Evolutionary conservation across 495 filamentous ascomycete genomes (phyloP).

Genomic region (Lichina pygmaea): DNA sequence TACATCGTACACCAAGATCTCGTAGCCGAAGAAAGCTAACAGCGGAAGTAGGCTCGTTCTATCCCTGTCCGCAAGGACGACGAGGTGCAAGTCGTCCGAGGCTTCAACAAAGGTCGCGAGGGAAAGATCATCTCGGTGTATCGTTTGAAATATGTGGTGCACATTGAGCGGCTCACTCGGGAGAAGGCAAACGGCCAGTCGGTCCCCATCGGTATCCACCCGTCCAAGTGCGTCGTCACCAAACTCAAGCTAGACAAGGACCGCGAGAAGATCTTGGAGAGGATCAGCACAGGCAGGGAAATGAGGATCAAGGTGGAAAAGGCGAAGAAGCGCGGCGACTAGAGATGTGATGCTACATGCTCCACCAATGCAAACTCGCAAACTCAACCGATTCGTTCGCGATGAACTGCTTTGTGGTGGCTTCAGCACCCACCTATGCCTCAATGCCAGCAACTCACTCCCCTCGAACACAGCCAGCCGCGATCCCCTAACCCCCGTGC

Average conservation of each 20-base stretch:
- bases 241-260: slow-evolving; percentile 98
- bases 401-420: not conserved
- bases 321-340: slow-evolving; percentile 2
- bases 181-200: slow-evolving; percentile 88
- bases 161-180: slow-evolving; percentile 73
- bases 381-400: not conserved
- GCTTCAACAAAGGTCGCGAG: slow-evolving; percentile 79
- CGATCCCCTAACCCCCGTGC: not conserved
- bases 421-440: slow-evolving; percentile 2
- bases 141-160: slow-evolving; percentile 88
- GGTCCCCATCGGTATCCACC: slow-evolving; percentile 67
- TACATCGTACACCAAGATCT: not conserved
- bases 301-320: slow-evolving; percentile 23
- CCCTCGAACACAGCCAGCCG: not conserved
- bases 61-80: slow-evolving; percentile 98
- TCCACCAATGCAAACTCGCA: not conserved
- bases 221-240: slow-evolving; percentile 84
- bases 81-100: slow-evolving; percentile 71
- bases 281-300: slow-evolving; percentile 54
- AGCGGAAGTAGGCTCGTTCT: slow-evolving; percentile 45
- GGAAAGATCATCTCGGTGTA: slow-evolving; percentile 89
- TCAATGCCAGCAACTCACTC: not conserved
- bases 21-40: not conserved
- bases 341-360: too few relatives aligned
- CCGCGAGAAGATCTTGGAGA: slow-evolving; percentile 77